These are phyloP conservation scores for Solanum lignicaule DNA, from an alignment of 257 asterid species.

Conservation along the genomic window DNA sequence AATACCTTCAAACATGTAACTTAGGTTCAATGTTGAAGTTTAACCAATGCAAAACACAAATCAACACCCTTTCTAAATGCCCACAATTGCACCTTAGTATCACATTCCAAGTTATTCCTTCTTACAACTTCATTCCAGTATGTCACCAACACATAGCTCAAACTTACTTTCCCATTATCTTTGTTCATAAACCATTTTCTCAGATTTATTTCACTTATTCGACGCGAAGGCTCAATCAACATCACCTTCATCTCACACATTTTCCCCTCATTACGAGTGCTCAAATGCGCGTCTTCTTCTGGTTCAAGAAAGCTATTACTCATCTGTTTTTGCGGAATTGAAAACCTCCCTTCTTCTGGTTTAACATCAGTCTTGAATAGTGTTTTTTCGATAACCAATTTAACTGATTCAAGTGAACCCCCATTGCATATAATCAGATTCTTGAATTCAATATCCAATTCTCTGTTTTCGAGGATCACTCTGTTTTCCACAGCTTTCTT, in stretches of 20 bases:
- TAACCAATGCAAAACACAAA: background rate
- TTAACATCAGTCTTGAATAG: background rate
- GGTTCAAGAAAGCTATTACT: background rate
- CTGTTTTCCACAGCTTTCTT: background rate
- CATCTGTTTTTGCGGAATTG: background rate
- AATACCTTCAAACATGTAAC: background rate
- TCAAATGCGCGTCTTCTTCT: background rate
- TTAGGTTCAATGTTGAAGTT: background rate
- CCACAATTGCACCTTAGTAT: background rate
- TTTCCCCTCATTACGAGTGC: fast-evolving
- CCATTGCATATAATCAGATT: background rate
- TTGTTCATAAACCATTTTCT: background rate
- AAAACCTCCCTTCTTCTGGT: background rate
- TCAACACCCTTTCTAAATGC: background rate
- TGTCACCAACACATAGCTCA: background rate
- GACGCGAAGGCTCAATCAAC: background rate
- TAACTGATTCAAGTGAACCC: background rate
- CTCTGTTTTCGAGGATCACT: too few species aligned
- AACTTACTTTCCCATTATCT: background rate
- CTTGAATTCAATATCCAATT: background rate
- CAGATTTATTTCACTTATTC: background rate
- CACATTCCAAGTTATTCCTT: background rate
- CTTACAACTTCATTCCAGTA: background rate
- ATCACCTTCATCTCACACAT: background rate
- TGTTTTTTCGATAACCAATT: background rate